Base-by-base conservation (phyloP, 176 grass and related monocot genomes). In the Raddia distichophylla region DNA sequence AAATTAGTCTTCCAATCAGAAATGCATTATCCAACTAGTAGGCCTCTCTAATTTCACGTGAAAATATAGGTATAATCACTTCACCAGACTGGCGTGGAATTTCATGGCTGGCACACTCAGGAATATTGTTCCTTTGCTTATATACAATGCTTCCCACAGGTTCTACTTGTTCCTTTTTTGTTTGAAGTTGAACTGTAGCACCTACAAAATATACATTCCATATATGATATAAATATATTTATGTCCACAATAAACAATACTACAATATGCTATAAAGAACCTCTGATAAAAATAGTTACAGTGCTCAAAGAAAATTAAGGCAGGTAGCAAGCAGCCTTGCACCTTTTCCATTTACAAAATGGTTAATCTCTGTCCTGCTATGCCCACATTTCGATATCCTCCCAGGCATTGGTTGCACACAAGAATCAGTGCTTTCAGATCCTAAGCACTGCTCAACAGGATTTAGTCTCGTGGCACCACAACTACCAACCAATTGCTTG, bases 141-240 rank as follows among this genome's bases (percentile, higher is more conserved):
- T 32, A 16, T 59, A 60, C 40, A 82, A 5, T 65, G 71, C 47
- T 80, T 22, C 27, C n/a, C 49, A 71, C 12, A 63, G 56, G 40
- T 69, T 71, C 71, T 51, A 76, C 8, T 27, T 70, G 63, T 19
- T 76, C 40, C 43, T 34, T 59, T 54, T 81, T 57, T 64, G 55
- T 32, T 81, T 77, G 72, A 76, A 42, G 15, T 65, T 77, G 59
- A 81, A 11, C 64, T 64, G 15, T 20, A 80, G 64, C 16, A 8
- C 71, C 87, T 85, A 77, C 22, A 52, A 71, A 74, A 81, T 42
- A 81, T 6, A 81, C 47, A 81, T 42, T 48, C 59, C 79, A 60
- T 76, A 64, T 70, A 76, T 48, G 34, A 11, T 35, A 16, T 33
- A 37, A 60, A 54, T 61, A 62, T 63, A 27, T 3, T 47, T 69